A percentile compares a stretch with the other conserved stretches of the same genome.
Evolutionary conservation across 768 basidiomycete genomes (phyloP).

Genomic region (Phylloporus rhodoxanthus): DNA sequence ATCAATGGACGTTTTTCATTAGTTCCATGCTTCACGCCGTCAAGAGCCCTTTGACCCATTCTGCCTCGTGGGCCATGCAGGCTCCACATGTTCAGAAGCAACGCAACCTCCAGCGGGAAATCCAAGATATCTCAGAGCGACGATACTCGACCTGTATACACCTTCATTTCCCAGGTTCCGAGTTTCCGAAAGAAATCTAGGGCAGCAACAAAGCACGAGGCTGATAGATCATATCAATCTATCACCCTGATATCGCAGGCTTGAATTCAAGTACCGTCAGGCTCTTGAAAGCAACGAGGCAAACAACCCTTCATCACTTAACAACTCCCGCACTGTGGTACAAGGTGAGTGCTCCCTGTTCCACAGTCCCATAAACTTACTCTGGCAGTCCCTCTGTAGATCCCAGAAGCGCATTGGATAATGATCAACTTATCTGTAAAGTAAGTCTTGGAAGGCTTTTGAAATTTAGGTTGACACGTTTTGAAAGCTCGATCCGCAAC

Average conservation of each 20-base stretch:
- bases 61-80: neutral
- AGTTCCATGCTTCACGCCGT: neutral
- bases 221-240: conserved; percentile 20
- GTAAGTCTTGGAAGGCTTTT: conserved; percentile 1
- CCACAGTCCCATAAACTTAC: neutral
- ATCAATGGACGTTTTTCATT: neutral
- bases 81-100: neutral
- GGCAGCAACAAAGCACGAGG: neutral
- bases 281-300: conserved; percentile 22
- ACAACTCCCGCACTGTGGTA: neutral
- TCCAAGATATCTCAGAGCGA: neutral
- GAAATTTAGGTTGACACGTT: conserved; percentile 5
- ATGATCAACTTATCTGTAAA: conserved; percentile 6
- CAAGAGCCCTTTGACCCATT: neutral
- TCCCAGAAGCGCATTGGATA: neutral
- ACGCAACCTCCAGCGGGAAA: neutral
- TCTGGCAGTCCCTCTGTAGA: neutral
- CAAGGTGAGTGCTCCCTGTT: conserved; percentile 2
- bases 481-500: conserved; percentile 18
- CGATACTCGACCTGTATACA: neutral
- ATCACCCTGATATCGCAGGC: conserved; percentile 3
- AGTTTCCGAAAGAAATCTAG: neutral
- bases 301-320: conserved; percentile 6
- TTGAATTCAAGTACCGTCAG: conserved; percentile 15
- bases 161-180: neutral